Evolutionary conservation across 2,329 filamentous ascomycete genomes (phyloP), one percentile per base, ranked within the genome.

Genomic region (Aspergillus felis): DNA sequence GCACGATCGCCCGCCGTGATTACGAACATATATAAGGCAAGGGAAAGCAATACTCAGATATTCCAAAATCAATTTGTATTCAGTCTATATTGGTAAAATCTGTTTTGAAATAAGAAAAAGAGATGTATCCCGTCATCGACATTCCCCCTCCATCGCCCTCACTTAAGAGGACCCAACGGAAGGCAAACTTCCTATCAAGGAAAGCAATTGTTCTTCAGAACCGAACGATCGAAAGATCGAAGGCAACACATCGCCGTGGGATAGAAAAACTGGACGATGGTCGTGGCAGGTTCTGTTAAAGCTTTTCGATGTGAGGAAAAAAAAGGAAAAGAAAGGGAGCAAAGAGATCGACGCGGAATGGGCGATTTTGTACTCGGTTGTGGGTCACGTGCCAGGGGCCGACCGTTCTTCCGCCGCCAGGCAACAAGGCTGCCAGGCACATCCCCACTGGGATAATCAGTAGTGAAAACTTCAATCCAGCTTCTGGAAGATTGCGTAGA

Each of bases 151-250:
- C 85, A 85, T 87, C 84, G 85, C 84, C 84, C 82, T 86, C 85
- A 87, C 70, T 82, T 62, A 86, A 88, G 85, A 86, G 78, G 83
- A 87, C 84, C 77, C 84, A 83, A 82, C 84, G 85, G 81, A 80
- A 80, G 79, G 77, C 78, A 81, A 85, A 87, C 84, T 89, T 88
- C 86, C 86, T 88, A 87, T 85, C 79, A 75, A 76, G 81, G 81
- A 80, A 72, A 49, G 48, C 60, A 66, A 66, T 84, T 78, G 59
- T 74, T 88, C 85, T 88, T 78, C 84, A 83, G 84, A 85, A 78
- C 84, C 82, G 81, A 79, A 77, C 80, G 80, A 79, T 78, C 77
- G 74, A 64, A 74, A 76, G 76, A 80, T 81, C 66, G 69, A 85
- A 87, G 86, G 86, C 86, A 88, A 87, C 85, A 75, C 82, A 80